Evolutionary conservation across 2,329 filamentous ascomycete genomes (phyloP).

Genomic region (Clonostachys rosea): DNA sequence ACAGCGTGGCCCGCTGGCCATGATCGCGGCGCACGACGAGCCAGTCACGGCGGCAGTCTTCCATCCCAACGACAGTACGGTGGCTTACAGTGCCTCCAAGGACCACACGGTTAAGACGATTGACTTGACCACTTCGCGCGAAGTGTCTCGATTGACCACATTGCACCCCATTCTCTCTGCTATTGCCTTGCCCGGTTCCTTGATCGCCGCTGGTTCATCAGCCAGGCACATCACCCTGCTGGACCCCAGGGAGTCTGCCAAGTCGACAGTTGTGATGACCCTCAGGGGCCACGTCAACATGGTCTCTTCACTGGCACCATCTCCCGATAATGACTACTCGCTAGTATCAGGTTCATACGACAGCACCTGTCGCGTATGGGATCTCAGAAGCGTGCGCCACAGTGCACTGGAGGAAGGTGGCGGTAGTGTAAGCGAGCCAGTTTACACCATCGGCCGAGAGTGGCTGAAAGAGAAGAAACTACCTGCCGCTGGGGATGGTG

Average conservation of each 20-base stretch:
- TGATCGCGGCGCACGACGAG: constrained; percentile 68
- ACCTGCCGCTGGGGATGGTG: constrained; percentile 70
- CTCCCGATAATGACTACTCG: constrained; percentile 68
- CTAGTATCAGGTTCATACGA: constrained; percentile 89
- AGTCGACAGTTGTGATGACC: constrained; percentile 80
- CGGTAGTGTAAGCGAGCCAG: constrained; percentile 63
- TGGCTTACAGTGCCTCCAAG: constrained; percentile 86
- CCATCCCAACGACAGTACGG: constrained; percentile 77
- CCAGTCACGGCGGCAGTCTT: constrained; percentile 79
- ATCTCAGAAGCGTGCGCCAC: constrained; percentile 68
- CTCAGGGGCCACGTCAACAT: constrained; percentile 83
- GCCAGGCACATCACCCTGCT: constrained; percentile 89
- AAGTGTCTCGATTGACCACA: constrained; percentile 80
- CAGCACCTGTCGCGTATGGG: constrained; percentile 90
- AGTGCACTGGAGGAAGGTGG: constrained; percentile 55
- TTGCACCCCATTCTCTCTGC: constrained; percentile 80
- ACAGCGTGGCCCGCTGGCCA: constrained; percentile 75
- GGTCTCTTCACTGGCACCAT: constrained; percentile 43
- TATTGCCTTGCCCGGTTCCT: constrained; percentile 63
- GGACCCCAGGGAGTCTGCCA: constrained; percentile 77
- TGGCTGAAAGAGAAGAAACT: constrained; percentile 61
- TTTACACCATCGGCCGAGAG: constrained; percentile 74
- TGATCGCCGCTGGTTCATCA: constrained; percentile 71
- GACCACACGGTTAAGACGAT: constrained; percentile 90
- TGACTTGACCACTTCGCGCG: constrained; percentile 75